phyloP scores from a whole-genome alignment of 2,329 filamentous ascomycete genomes.

The Aspergillus quadrilineatus region DNA sequence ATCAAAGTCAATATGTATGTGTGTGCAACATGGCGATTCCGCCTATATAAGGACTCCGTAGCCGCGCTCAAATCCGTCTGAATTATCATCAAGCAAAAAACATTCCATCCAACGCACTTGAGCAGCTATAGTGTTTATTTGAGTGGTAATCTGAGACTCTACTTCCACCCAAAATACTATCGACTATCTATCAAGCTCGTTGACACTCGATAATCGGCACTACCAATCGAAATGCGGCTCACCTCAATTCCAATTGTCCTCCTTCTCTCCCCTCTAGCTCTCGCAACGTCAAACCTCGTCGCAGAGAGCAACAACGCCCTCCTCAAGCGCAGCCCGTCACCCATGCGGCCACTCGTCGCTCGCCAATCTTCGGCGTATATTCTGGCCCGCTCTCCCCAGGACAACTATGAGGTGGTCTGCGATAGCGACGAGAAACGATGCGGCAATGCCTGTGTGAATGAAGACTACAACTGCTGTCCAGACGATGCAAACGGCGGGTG shows the following conservation, averaged over 20 bases:
- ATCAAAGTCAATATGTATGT: not conserved
- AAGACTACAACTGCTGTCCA: slow-evolving; percentile 8
- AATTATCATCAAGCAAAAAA: not conserved
- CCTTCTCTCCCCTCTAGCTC: slow-evolving; percentile 3
- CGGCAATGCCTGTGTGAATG: slow-evolving; percentile 3
- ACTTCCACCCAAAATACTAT: not conserved
- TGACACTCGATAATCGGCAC: not conserved
- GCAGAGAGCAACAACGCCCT: not conserved
- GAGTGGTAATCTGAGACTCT: not conserved
- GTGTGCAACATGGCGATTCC: too few relatives aligned
- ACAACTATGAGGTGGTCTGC: not conserved
- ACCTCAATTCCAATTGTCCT: not conserved
- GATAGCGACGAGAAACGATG: slow-evolving; percentile 1
- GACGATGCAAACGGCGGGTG: slow-evolving; percentile 1
- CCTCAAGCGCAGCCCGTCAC: not conserved
- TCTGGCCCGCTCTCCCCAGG: slow-evolving; percentile 1
- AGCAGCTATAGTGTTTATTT: not conserved
- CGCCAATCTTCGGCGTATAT: not conserved
- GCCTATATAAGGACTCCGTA: not conserved
- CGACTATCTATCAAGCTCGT: not conserved
- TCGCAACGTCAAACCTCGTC: slow-evolving; percentile 2
- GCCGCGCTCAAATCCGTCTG: not conserved
- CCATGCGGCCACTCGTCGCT: not conserved
- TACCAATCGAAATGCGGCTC: slow-evolving; percentile 2
- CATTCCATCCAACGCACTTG: not conserved